These are phyloP conservation scores for Eimeria necatrix DNA, from an alignment of 169 alveolate genomes.

Conservation along the genomic window DNA sequence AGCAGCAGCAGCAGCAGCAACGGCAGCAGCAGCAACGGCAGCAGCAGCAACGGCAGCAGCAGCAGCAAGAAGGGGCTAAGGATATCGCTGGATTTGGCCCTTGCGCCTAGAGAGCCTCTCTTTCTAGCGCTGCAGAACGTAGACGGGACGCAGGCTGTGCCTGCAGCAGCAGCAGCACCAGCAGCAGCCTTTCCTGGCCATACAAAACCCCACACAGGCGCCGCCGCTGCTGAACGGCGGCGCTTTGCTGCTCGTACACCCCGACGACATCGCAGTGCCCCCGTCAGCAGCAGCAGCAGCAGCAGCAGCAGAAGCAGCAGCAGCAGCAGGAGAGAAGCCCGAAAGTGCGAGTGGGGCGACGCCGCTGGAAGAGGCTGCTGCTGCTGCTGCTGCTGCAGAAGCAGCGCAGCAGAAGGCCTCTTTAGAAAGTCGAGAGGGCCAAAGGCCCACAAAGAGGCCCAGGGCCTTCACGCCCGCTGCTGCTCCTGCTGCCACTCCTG, in stretches of 20 bases:
- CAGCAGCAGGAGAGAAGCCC: neutral
- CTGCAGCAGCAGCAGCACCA: conserved; percentile 40
- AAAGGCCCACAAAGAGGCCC: neutral
- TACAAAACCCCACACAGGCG: neutral
- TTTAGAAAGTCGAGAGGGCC: neutral
- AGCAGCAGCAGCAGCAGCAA: neutral
- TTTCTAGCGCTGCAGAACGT: neutral
- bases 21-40: neutral
- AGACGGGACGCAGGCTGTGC: neutral
- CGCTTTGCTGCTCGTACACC: conserved; percentile 20
- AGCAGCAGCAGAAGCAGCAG: conserved; percentile 3
- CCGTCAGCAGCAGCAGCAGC: conserved; percentile 46
- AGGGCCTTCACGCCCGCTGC: neutral
- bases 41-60: neutral
- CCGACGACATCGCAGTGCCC: neutral
- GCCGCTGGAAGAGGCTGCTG: too few relatives aligned
- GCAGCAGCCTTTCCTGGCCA: conserved; percentile 26
- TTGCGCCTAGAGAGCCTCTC: neutral
- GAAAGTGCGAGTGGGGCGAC: too few relatives aligned
- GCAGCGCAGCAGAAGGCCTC: neutral
- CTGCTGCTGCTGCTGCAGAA: too few relatives aligned
- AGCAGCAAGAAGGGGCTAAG: neutral
- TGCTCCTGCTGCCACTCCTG: neutral
- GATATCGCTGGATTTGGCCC: neutral
- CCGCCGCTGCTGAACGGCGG: conserved; percentile 42